Conservation (phyloP, 352 stramenopile species). For the Phytophthora melonis region DNA sequence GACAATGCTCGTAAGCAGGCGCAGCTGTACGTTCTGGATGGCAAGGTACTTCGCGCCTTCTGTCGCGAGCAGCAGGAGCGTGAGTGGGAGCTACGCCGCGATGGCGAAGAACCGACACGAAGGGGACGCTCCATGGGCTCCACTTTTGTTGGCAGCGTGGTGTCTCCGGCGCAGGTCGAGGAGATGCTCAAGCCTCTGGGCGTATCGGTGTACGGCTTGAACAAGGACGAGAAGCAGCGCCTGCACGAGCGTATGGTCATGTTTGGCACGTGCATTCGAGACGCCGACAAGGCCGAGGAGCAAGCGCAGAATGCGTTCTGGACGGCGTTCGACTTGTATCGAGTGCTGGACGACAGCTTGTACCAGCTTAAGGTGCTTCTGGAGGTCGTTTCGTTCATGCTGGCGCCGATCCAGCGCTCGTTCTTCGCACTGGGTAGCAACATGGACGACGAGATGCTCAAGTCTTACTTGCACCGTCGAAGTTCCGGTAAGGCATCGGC, state of each 20-base stretch:
- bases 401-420: conserved; percentile 69
- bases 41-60: conserved; percentile 63
- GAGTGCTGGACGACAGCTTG: conserved; percentile 70
- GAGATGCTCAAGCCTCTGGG: conserved; percentile 65
- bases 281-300: conserved; percentile 59
- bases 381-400: conserved; percentile 69
- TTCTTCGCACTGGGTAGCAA: conserved; percentile 82
- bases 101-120: conserved; percentile 30
- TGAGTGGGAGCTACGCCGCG: conserved; percentile 23
- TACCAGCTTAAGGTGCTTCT: conserved; percentile 84
- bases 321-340: conserved; percentile 76
- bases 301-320: conserved; percentile 67
- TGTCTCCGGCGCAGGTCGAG: conserved; percentile 53
- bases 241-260: conserved; percentile 62
- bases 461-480: conserved; percentile 44
- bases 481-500: conserved; percentile 38
- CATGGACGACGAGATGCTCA: conserved; percentile 72
- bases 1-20: conserved; percentile 74
- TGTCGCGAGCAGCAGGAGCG: conserved; percentile 69
- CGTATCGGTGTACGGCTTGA: conserved; percentile 74
- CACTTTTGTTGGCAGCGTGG: conserved; percentile 34
- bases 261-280: conserved; percentile 57
- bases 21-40: conserved; percentile 75
- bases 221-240: conserved; percentile 61
- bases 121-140: conserved; percentile 32